Base-by-base conservation (phyloP, 352 stramenopile species). In the Phytophthora vignae region DNA sequence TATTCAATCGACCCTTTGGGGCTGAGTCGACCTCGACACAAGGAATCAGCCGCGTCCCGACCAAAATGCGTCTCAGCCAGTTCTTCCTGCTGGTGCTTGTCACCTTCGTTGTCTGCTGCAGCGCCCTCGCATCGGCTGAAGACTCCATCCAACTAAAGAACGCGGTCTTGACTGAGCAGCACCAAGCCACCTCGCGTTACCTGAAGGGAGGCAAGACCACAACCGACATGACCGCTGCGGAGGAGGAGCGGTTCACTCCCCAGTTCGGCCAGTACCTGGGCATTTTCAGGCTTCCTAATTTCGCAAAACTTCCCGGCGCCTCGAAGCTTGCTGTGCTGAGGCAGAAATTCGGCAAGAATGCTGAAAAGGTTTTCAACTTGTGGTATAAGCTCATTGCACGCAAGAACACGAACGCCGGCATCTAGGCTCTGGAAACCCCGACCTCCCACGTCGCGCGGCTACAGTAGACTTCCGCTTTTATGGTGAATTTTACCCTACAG, bases 171-270 rank as follows among this genome's bases (percentile, higher is more conserved):
- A 29, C 27, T 29, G 22, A 5, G 4, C n/a, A 4, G n/a, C 46
- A 57, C 15, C 29, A 44, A 14, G 44, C 19, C 2, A 33, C 9
- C 3, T 33, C 44, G 25, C 59, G 46, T 33, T 57, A 50, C 25
- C 59, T 65, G 27, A 58, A 65, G 48, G 59, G 27, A 19, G n/a
- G 27, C 46, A 44, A 65, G 44, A 57, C 27, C 15, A 40, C n/a
- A 6, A 50, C 19, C 6, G 29, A 38, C 11, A 8, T 25, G 27
- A 33, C 55, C 25, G 11, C 31, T 19, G n/a, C 9, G 19, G 21
- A 22, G 10, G 59, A 65, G 49, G 59, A 65, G 48, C 29, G 59
- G 38, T 6, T 65, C n/a, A 56, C 44, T 12, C 55, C 46, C 40
- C n/a, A 19, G 14, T 48, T 48, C n/a, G 2, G 40, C 6, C 40